phyloP scores from a whole-genome alignment of 495 filamentous ascomycete genomes.

The Talaromyces thailandensis region DNA sequence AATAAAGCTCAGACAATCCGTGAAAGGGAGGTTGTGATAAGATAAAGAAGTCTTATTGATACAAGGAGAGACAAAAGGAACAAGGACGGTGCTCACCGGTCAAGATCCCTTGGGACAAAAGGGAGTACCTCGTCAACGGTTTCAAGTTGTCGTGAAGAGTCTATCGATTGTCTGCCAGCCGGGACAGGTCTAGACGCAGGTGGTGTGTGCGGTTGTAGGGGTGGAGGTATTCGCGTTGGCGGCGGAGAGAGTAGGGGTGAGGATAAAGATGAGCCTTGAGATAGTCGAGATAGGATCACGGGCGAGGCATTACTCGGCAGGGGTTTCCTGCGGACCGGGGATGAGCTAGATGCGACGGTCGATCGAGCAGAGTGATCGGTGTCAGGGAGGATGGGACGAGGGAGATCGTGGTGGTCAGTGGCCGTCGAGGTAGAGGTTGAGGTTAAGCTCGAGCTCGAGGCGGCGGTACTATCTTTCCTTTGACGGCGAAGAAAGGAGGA shows the following conservation, averaged over 20 bases:
- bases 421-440: background rate
- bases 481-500: constrained; percentile 9
- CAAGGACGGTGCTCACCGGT: constrained; percentile 27
- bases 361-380: constrained; percentile 3
- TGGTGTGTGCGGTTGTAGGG: background rate
- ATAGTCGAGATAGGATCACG: constrained; percentile 18
- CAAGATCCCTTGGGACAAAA: constrained; percentile 28
- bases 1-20: background rate
- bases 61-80: constrained; percentile 5
- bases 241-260: background rate
- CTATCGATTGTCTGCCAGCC: background rate
- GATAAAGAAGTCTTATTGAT: constrained; percentile 2
- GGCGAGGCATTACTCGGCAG: constrained; percentile 26
- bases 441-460: constrained; percentile 4
- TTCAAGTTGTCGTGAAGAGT: constrained; percentile 1
- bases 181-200: background rate
- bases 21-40: background rate
- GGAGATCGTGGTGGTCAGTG: constrained; percentile 2
- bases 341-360: constrained; percentile 7
- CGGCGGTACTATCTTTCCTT: constrained; percentile 2
- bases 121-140: constrained; percentile 20
- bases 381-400: constrained; percentile 11
- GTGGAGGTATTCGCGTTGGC: background rate
- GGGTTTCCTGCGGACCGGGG: constrained; percentile 29
- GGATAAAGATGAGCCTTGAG: constrained; percentile 7